These are phyloP conservation scores for Gardenia jasminoides DNA, from an alignment of 257 asterid genomes.

Conservation along the genomic window DNA sequence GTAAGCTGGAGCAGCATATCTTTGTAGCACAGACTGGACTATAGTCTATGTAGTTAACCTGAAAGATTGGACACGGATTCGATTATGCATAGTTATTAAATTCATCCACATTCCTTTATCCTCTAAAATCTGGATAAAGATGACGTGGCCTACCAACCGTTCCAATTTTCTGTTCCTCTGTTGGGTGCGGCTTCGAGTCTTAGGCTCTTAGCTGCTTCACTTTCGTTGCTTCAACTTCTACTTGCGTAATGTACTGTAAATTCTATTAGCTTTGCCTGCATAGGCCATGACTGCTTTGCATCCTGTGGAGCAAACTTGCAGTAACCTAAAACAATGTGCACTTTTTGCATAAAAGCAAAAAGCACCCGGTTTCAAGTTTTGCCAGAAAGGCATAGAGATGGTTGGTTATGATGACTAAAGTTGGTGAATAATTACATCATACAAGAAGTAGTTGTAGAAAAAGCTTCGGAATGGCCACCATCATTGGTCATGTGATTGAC, in stretches of 20 bases:
- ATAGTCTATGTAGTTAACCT: not conserved
- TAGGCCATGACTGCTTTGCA: not conserved
- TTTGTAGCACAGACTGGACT: not conserved
- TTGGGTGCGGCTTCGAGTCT: not conserved
- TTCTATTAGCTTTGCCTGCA: not conserved
- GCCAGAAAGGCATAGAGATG: not conserved
- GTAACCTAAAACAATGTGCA: not conserved
- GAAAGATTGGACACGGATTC: not conserved
- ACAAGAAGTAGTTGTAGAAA: too few relatives aligned
- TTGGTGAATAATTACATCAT: too few relatives aligned
- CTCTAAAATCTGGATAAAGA: not conserved
- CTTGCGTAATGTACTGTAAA: too few relatives aligned
- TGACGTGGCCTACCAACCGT: not conserved
- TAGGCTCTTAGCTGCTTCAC: not conserved
- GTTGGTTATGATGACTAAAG: too few relatives aligned
- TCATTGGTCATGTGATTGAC: too few relatives aligned
- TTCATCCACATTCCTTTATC: not conserved
- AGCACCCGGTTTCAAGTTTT: not conserved
- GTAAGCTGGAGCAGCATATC: not conserved
- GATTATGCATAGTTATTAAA: too few relatives aligned
- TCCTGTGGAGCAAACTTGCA: not conserved
- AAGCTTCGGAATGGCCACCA: too few relatives aligned
- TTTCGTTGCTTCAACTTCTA: too few relatives aligned
- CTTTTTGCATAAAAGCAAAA: not conserved
- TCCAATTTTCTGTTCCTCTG: not conserved